These are phyloP conservation scores for Spizellomyces punctatus DNA, from an alignment of 192 early-diverging fungal genomes.

Conservation along the genomic window DNA sequence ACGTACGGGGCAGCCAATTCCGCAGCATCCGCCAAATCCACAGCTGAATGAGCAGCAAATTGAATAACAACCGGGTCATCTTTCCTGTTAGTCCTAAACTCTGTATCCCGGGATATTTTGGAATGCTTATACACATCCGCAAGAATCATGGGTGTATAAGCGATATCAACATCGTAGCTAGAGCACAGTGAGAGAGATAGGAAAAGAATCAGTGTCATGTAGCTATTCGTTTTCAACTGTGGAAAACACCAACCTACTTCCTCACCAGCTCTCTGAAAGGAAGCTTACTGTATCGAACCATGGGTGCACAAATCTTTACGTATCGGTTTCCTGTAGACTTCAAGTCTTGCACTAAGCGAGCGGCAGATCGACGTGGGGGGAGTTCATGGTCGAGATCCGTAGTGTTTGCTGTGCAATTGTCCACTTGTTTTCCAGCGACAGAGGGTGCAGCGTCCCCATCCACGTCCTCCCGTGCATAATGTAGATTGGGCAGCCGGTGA, in stretches of 20 bases:
- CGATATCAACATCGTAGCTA: slow-evolving; percentile 84
- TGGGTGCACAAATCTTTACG: slow-evolving; percentile 89
- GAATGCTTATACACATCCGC: slow-evolving; percentile 88
- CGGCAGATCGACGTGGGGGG: slow-evolving; percentile 12
- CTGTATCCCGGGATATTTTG: slow-evolving; percentile 74
- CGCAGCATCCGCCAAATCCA: slow-evolving; percentile 83
- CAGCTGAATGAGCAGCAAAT: slow-evolving; percentile 83
- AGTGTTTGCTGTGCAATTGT: background rate
- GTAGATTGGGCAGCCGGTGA: too few relatives aligned
- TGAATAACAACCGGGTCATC: slow-evolving; percentile 92
- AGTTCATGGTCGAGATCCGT: slow-evolving; percentile 1
- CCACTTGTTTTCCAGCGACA: background rate
- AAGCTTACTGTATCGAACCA: slow-evolving; percentile 96
- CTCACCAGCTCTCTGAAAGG: slow-evolving; percentile 88
- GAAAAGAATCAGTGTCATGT: background rate
- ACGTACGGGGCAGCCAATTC: slow-evolving; percentile 75
- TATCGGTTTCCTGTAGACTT: slow-evolving; percentile 14
- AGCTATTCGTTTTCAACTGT: background rate
- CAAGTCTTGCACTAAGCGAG: slow-evolving; percentile 4
- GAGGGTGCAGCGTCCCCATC: slow-evolving; percentile 15
- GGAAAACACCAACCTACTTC: slow-evolving; percentile 50
- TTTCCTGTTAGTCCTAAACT: slow-evolving; percentile 78
- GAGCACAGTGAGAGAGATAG: background rate
- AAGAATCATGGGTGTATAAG: slow-evolving; percentile 96
- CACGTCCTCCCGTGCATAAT: slow-evolving; percentile 16